These are phyloP conservation scores for Dactylis glomerata DNA, from an alignment of 176 grass and related monocot species.

Conservation along the genomic window DNA sequence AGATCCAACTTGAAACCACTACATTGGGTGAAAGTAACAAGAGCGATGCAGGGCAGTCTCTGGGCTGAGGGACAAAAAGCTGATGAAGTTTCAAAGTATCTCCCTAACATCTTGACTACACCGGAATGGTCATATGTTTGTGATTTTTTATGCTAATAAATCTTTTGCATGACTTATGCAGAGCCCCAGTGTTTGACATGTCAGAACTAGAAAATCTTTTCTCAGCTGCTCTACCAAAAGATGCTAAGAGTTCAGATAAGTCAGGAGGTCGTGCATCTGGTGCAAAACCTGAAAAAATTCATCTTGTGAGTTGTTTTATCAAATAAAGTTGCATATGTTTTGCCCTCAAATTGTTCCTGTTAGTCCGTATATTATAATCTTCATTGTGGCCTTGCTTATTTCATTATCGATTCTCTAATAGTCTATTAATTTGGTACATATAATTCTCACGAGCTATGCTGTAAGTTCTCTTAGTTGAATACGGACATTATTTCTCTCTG, in stretches of 20 bases:
- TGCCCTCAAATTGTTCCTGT: not conserved
- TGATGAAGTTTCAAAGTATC: slow-evolving; percentile 69
- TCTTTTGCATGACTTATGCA: slow-evolving; percentile 37
- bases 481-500: slow-evolving; percentile 1
- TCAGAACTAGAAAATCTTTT: slow-evolving; percentile 95
- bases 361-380: not conserved
- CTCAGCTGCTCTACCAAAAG: slow-evolving; percentile 68
- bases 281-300: slow-evolving; percentile 86
- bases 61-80: slow-evolving; percentile 83
- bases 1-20: slow-evolving; percentile 94
- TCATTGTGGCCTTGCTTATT: slow-evolving; percentile 13
- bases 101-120: slow-evolving; percentile 9
- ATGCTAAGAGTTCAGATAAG: slow-evolving; percentile 64
- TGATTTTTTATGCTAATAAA: slow-evolving; percentile 27
- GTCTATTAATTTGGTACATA: slow-evolving; percentile 8
- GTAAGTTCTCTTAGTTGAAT: not conserved
- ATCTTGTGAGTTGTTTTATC: slow-evolving; percentile 62
- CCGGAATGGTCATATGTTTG: slow-evolving; percentile 18
- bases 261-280: slow-evolving; percentile 54
- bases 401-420: slow-evolving; percentile 7
- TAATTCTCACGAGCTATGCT: not conserved
- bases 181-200: slow-evolving; percentile 93
- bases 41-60: slow-evolving; percentile 95
- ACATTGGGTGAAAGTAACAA: slow-evolving; percentile 99
- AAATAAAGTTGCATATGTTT: not conserved